Conservation (phyloP, 2,329 filamentous ascomycete species). For the Fusarium sacchari region DNA sequence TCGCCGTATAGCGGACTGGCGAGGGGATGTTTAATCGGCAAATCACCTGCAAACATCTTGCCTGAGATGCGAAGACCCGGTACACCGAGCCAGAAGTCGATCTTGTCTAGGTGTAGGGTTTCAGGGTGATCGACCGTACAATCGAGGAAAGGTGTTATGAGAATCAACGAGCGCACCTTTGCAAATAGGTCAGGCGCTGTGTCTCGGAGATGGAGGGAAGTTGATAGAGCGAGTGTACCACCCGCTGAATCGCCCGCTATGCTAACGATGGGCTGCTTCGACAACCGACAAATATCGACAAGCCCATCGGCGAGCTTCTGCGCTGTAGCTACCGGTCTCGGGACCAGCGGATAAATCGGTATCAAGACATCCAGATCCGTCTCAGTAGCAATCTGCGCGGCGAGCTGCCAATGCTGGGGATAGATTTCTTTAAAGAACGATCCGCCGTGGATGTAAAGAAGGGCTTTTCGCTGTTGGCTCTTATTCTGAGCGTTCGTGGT, state of each 20-base stretch:
- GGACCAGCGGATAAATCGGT: constrained; percentile 2
- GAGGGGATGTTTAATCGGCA: background rate
- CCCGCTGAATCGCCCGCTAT: background rate
- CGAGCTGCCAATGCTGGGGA: background rate
- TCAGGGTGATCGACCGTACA: background rate
- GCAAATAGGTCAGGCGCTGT: background rate
- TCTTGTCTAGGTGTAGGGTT: background rate
- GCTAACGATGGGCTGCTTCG: background rate
- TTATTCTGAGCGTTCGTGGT: background rate
- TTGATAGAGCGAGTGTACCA: background rate
- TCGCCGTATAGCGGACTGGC: background rate
- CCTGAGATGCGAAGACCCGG: background rate
- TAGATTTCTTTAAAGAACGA: background rate
- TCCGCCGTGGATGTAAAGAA: background rate
- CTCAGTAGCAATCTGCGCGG: background rate
- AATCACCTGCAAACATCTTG: background rate
- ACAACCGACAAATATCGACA: background rate
- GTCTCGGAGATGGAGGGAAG: background rate
- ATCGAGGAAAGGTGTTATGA: background rate
- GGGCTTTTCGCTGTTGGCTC: background rate
- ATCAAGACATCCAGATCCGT: background rate
- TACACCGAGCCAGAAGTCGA: background rate
- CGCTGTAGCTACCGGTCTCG: background rate
- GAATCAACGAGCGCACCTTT: background rate
- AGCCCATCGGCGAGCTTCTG: background rate